Evolutionary conservation across 306 rosid species (phyloP).

Genomic region (Coriaria nepalensis): DNA sequence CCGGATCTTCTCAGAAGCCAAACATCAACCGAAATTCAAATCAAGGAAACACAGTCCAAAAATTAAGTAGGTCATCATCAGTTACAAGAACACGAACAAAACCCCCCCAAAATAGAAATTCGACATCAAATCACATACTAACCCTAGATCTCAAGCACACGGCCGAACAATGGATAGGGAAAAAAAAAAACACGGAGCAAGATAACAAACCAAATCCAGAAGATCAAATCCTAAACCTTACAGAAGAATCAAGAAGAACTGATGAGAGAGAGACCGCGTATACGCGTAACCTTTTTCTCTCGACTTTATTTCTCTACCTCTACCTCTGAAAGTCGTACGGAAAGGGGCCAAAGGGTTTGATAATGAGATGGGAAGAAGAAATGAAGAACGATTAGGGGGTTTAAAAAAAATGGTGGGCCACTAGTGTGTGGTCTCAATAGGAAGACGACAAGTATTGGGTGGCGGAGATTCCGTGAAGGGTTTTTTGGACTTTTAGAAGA

Average conservation of each 20-base stretch:
- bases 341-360: not conserved
- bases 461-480: slow-evolving; percentile 4
- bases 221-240: not conserved
- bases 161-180: not conserved
- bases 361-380: not conserved
- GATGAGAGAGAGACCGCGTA: no score
- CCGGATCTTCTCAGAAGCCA: no score
- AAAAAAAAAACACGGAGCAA: not conserved
- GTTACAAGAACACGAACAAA: not conserved
- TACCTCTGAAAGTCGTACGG: not conserved
- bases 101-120: not conserved
- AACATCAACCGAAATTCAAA: not conserved
- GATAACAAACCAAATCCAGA: not conserved
- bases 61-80: not conserved
- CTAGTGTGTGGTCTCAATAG: slow-evolving; percentile 2
- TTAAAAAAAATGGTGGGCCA: slow-evolving; percentile 10
- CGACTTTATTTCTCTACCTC: no score
- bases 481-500: slow-evolving; percentile 5
- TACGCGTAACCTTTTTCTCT: no score
- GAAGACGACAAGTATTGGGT: slow-evolving; percentile 4
- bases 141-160: slow-evolving; percentile 14
- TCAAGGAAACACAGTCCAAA: not conserved
- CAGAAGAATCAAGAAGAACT: no score
- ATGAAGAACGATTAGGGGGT: slow-evolving; percentile 2
- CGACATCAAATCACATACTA: slow-evolving; percentile 2